Base-by-base conservation (phyloP, 2,329 filamentous ascomycete species). In the Nigrograna mackinnonii region DNA sequence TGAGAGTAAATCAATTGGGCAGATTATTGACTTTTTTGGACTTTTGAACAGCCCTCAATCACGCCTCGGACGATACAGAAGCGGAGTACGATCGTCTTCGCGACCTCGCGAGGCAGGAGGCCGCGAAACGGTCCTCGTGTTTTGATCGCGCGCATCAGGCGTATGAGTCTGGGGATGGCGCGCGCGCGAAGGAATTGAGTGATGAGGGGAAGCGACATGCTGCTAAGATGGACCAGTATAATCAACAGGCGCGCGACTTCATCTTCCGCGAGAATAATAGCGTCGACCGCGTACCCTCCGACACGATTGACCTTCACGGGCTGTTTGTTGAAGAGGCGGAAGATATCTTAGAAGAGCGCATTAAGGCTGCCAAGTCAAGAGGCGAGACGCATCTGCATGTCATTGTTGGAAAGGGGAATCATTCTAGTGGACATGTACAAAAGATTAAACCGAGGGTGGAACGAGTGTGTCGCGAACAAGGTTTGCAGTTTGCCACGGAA, bases 221-320 rank as follows among this genome's bases (percentile, higher is more conserved):
- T 31, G 82, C 83, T 44, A 82, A 86, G 66, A 94, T 95, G 83
- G 89, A 95, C 54, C 78, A 86, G 46, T 95, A 91, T 74, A 96
- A 96, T 77, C 84, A 82, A 52, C 90, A 96, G 69, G 94, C 94
- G 1, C 89, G 89, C 46, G 89, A 96, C 45, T 95, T 82, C 70
- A 97, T 97, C 66, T 96, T 99, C 76, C 86, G 91, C 30, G 90
- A 92, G 73, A 96, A 96, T 76, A 97, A 97, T 66, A 85, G 88
- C 16, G 69, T 77, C 3, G 88, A 83, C 14, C 83, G 86, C 47
- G 86, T 95, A 7, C 79, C 82, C 13, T 76, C 77, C 30, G 92
- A 97, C 70, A 90, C 87, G 6, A 91, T 99, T 57, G 94, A 99
- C 71, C 78, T 99, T 35, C 94, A 99, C 68, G 94, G 94, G 3